These are phyloP conservation scores for Salix caprea DNA, from an alignment of 345 rosid species.

Conservation along the genomic window DNA sequence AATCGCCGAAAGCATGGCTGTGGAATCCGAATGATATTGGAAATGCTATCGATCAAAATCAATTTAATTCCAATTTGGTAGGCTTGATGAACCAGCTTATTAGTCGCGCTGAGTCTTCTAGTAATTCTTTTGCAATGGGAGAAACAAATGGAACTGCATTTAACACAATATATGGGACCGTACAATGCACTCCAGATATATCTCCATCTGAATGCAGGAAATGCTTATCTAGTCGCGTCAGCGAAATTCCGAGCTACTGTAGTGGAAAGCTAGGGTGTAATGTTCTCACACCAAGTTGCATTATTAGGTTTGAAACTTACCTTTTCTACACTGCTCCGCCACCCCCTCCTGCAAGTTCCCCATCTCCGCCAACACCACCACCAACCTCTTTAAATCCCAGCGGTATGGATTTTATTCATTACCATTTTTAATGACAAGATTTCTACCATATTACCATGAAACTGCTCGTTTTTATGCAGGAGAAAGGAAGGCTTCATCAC, in stretches of 20 bases:
- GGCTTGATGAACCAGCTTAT: too few species aligned
- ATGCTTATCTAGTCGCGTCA: conserved; percentile 12
- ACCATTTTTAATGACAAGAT: not conserved
- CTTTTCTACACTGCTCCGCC: conserved; percentile 19
- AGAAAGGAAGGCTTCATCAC: too few species aligned
- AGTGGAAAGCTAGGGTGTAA: conserved; percentile 22
- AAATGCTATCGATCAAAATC: too few species aligned
- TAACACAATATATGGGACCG: conserved; percentile 22
- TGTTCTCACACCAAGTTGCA: conserved; percentile 39
- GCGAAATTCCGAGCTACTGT: conserved; percentile 18
- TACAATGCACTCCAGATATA: conserved; percentile 44
- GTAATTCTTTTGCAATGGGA: too few species aligned
- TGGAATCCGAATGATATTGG: too few species aligned
- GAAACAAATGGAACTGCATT: too few species aligned
- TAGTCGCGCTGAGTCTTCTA: too few species aligned
- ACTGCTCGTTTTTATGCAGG: too few species aligned
- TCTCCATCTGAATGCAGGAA: not conserved
- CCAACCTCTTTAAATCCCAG: not conserved
- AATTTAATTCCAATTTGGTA: too few species aligned
- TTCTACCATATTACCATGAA: too few species aligned
- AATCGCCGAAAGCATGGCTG: too few species aligned
- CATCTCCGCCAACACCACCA: conserved; percentile 2
- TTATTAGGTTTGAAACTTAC: conserved; percentile 35
- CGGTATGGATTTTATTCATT: not conserved
- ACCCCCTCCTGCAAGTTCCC: not conserved